Conservation (phyloP, 2,329 filamentous ascomycete genomes). For the Calonectria naviculata region DNA sequence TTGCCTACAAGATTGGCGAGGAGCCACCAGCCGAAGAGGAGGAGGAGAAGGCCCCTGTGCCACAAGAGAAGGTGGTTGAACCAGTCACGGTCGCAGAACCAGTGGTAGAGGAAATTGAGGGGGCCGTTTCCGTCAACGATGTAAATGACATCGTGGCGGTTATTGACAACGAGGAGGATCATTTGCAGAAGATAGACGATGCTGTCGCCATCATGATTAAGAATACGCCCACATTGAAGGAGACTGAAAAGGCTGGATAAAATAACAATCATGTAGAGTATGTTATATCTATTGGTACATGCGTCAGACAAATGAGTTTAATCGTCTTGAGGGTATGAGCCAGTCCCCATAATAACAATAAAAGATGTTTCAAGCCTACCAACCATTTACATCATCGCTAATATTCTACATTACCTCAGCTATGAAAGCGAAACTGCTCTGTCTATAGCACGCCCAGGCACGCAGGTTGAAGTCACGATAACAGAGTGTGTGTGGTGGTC, state of each 20-base stretch:
- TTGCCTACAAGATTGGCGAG: slow-evolving; percentile 3
- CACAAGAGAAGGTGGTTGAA: neutral
- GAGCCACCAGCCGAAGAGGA: neutral
- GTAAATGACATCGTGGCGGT: neutral
- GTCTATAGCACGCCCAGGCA: too few relatives aligned
- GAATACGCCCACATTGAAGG: slow-evolving; percentile 6
- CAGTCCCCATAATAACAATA: too few relatives aligned
- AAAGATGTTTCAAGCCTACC: too few relatives aligned
- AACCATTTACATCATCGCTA: too few relatives aligned
- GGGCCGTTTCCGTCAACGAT: neutral
- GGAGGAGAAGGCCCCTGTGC: neutral
- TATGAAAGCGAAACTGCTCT: too few relatives aligned
- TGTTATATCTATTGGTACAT: neutral
- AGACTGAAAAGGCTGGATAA: neutral
- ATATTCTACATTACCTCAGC: too few relatives aligned
- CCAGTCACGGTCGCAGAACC: neutral
- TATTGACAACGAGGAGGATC: neutral
- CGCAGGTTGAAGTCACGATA: too few relatives aligned
- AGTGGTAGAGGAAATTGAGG: neutral
- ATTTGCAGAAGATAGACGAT: neutral
- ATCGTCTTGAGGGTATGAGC: too few relatives aligned
- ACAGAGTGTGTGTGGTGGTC: too few relatives aligned
- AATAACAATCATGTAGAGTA: neutral
- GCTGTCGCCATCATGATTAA: slow-evolving; percentile 3
- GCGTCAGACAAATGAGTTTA: neutral